Percentiles rank a stretch among this genome's conserved stretches.
These are phyloP conservation scores for Colletotrichum scovillei DNA, from an alignment of 2,329 filamentous ascomycete species.

Conservation along the genomic window DNA sequence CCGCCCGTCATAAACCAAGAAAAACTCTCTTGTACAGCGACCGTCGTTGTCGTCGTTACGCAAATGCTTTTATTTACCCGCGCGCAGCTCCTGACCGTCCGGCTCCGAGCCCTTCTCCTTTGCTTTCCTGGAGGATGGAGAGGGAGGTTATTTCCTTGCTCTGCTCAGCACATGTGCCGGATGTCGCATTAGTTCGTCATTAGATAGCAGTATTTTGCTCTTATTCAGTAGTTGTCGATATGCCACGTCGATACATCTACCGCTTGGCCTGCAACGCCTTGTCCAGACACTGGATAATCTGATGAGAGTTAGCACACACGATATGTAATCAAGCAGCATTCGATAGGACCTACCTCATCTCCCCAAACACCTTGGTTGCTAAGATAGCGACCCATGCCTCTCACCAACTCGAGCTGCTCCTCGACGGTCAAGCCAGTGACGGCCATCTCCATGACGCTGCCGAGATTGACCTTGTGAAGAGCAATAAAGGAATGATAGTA, in stretches of 20 bases:
- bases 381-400: slow-evolving; percentile 71
- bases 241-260: slow-evolving; percentile 1
- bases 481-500: slow-evolving; percentile 99
- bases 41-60: slow-evolving; percentile 11
- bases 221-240: not conserved
- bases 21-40: slow-evolving; percentile 24
- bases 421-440: slow-evolving; percentile 89
- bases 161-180: slow-evolving; percentile 16
- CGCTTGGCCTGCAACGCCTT: slow-evolving; percentile 42
- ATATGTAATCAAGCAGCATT: slow-evolving; percentile 48
- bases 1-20: slow-evolving; percentile 31
- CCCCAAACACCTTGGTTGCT: slow-evolving; percentile 69
- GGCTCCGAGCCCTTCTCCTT: not conserved
- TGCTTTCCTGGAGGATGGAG: slow-evolving; percentile 11
- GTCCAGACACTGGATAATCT: slow-evolving; percentile 50
- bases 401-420: slow-evolving; percentile 87
- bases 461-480: slow-evolving; percentile 85
- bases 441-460: slow-evolving; percentile 88
- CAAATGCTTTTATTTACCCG: slow-evolving; percentile 34
- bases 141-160: slow-evolving; percentile 5
- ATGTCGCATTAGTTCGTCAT: slow-evolving; percentile 34
- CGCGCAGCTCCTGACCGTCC: not conserved
- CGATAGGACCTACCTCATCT: slow-evolving; percentile 47
- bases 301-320: not conserved
- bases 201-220: slow-evolving; percentile 29